phyloP scores from a whole-genome alignment of 306 rosid species.

The Prunus campanulata region DNA sequence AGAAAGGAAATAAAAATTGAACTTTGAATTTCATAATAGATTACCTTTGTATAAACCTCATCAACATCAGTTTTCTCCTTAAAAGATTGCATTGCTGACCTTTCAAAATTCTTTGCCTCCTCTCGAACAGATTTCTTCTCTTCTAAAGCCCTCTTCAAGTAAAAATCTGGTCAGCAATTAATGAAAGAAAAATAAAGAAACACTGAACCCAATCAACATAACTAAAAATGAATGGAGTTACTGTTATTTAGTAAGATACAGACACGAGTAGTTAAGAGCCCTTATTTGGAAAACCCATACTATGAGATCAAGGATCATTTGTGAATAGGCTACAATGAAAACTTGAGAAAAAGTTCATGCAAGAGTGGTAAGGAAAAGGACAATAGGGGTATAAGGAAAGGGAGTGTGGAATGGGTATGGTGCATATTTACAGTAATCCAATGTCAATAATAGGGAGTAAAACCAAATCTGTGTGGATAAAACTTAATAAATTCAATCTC shows the following conservation, averaged over 20 bases:
- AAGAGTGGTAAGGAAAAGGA: neutral
- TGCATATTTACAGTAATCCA: no score
- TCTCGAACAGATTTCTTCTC: constrained; percentile 73
- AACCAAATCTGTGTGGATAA: no score
- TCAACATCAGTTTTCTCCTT: constrained; percentile 60
- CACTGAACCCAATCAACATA: neutral
- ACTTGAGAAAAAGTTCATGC: neutral
- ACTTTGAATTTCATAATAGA: constrained; percentile 1
- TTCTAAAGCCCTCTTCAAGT: constrained; percentile 74
- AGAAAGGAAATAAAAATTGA: neutral
- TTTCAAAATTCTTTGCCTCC: constrained; percentile 68
- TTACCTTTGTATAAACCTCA: constrained; percentile 81
- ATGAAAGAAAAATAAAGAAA: constrained; percentile 12
- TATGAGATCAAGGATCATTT: neutral
- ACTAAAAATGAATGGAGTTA: neutral
- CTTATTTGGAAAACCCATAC: neutral
- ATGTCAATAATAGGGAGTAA: no score
- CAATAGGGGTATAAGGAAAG: neutral
- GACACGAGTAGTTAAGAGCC: neutral
- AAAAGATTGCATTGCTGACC: constrained; percentile 67
- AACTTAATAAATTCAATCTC: no score
- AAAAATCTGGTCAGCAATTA: neutral
- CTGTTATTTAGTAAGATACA: neutral
- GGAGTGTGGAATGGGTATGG: neutral
- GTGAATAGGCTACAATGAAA: neutral